Conservation (phyloP, 1,139 yeast species). For the Taphrina communis region DNA sequence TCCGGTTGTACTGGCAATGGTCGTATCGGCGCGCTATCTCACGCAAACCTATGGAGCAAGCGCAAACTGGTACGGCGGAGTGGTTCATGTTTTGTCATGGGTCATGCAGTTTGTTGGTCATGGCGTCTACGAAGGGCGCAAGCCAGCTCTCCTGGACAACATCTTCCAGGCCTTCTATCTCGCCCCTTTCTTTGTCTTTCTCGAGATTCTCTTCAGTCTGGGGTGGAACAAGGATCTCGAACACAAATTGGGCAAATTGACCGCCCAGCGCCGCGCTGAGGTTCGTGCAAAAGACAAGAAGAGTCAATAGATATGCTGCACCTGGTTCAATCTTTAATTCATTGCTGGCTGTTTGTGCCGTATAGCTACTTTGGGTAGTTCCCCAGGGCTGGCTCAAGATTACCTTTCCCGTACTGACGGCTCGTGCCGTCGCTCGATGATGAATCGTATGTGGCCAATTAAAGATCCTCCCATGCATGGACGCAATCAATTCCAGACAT, state of each 20-base stretch:
- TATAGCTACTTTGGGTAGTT: not conserved
- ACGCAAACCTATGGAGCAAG: slow-evolving; percentile 45
- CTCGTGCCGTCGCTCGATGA: not conserved
- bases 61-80: slow-evolving; percentile 48
- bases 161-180: slow-evolving; percentile 81
- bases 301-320: slow-evolving; percentile 4
- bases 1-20: slow-evolving; percentile 51
- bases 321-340: not conserved
- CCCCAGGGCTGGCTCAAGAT: not conserved
- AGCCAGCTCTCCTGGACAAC: slow-evolving; percentile 87
- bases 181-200: slow-evolving; percentile 88
- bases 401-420: not conserved
- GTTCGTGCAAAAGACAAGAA: slow-evolving; percentile 16
- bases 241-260: slow-evolving; percentile 20
- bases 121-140: slow-evolving; percentile 75
- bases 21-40: slow-evolving; percentile 47
- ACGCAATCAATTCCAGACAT: not conserved
- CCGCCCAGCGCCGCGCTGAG: slow-evolving; percentile 12
- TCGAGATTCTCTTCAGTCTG: slow-evolving; percentile 70
- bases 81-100: slow-evolving; percentile 62
- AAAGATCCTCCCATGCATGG: not conserved
- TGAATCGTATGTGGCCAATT: not conserved
- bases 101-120: slow-evolving; percentile 89
- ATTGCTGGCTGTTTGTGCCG: not conserved
- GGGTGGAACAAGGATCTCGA: slow-evolving; percentile 55